A percentile compares a stretch with the other conserved stretches of the same genome.
Evolutionary conservation across 345 rosid genomes (phyloP).

Genomic region (Physaria fendleri): DNA sequence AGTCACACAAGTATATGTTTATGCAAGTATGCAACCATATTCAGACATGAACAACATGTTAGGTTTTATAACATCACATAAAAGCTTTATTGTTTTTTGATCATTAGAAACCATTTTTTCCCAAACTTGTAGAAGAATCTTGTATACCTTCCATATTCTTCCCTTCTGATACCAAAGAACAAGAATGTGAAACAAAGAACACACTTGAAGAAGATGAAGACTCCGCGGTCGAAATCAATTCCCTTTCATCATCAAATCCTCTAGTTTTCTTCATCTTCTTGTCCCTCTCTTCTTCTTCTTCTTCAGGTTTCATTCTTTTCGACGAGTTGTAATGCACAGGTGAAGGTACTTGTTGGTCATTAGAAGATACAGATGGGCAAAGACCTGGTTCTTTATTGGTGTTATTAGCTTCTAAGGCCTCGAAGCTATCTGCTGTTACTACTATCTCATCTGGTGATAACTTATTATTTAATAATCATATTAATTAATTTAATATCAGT

Average conservation of each 20-base stretch:
- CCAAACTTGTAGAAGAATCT: constrained; percentile 35
- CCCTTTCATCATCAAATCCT: constrained; percentile 33
- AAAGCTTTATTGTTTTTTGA: constrained; percentile 2
- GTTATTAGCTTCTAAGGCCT: constrained; percentile 38
- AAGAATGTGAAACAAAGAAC: constrained; percentile 57
- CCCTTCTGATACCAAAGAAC: constrained; percentile 40
- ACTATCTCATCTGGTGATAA: no score
- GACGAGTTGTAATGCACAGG: constrained; percentile 31
- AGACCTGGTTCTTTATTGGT: constrained; percentile 34
- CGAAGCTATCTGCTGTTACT: constrained; percentile 67
- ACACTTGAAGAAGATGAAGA: constrained; percentile 47
- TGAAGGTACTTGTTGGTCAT: constrained; percentile 78
- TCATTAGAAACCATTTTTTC: constrained; percentile 5
- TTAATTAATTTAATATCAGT: no score
- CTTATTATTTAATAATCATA: no score
- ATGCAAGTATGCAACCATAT: no score
- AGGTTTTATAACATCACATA: constrained; percentile 9
- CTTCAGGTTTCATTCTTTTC: constrained; percentile 53
- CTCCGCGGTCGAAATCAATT: constrained; percentile 66
- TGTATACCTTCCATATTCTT: constrained; percentile 35
- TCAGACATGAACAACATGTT: constrained; percentile 24
- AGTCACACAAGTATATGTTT: no score
- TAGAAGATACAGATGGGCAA: constrained; percentile 46
- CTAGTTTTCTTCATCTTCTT: constrained; percentile 23
- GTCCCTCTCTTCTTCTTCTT: constrained; percentile 23